These are phyloP conservation scores for Leptographium procerum DNA, from an alignment of 2,329 filamentous ascomycete genomes.

Conservation along the genomic window DNA sequence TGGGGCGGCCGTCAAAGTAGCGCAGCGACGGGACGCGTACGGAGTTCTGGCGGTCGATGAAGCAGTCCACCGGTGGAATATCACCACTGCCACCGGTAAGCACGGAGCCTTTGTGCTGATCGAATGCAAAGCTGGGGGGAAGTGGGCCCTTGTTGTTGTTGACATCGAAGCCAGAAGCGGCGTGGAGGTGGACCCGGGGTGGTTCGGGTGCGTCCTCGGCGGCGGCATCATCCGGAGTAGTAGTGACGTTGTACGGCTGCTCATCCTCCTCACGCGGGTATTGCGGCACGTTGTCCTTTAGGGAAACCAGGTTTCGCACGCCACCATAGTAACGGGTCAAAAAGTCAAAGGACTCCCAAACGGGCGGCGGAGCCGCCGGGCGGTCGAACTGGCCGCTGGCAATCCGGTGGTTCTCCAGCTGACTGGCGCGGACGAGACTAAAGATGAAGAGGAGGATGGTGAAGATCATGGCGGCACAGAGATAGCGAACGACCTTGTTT, in stretches of 20 bases:
- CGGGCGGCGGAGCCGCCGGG: conserved; percentile 49
- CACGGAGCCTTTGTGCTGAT: conserved; percentile 5
- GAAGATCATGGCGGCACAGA: conserved; percentile 60
- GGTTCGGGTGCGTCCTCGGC: background rate
- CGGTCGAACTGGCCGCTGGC: conserved; percentile 46
- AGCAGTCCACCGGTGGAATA: conserved; percentile 54
- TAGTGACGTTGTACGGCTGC: conserved; percentile 28
- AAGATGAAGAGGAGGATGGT: conserved; percentile 67
- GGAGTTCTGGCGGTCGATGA: conserved; percentile 56
- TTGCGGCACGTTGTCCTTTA: conserved; percentile 61
- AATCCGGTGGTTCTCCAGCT: conserved; percentile 53
- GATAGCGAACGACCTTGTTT: conserved; percentile 62
- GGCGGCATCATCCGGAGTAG: conserved; percentile 4
- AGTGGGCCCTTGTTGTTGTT: conserved; percentile 11
- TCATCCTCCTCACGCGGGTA: conserved; percentile 62
- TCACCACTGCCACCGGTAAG: conserved; percentile 18
- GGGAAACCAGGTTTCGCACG: conserved; percentile 56
- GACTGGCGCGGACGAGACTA: conserved; percentile 61
- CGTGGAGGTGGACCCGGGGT: conserved; percentile 17
- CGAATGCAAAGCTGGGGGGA: conserved; percentile 9
- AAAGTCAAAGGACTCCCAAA: conserved; percentile 80
- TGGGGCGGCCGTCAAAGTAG: conserved; percentile 66
- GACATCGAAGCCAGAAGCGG: conserved; percentile 3
- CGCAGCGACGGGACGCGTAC: conserved; percentile 58
- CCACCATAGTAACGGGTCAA: conserved; percentile 85